Evolutionary conservation across 192 early-diverging fungal species (phyloP).

Genomic region (Diversispora eburnea): DNA sequence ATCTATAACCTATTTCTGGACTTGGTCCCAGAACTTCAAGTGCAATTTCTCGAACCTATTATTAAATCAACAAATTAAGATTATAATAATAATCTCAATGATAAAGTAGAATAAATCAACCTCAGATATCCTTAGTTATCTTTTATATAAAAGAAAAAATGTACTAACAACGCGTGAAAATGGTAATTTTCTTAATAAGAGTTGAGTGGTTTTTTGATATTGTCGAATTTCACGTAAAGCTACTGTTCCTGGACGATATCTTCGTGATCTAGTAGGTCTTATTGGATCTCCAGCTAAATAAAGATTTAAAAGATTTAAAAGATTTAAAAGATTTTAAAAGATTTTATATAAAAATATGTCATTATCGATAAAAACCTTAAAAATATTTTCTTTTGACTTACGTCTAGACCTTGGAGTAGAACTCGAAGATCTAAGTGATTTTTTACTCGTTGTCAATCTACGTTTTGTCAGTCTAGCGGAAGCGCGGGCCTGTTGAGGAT

Average conservation of each 20-base stretch:
- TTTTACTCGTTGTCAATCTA: constrained; percentile 2
- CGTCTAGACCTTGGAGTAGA: not conserved
- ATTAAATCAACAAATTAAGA: too few relatives aligned
- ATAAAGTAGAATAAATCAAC: not conserved
- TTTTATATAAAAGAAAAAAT: constrained; percentile 10
- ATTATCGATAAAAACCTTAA: not conserved
- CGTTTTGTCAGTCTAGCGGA: not conserved
- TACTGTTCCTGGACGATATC: constrained; percentile 73
- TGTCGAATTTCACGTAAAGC: constrained; percentile 82
- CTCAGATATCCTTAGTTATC: too few relatives aligned
- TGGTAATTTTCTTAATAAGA: constrained; percentile 80
- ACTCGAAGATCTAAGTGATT: not conserved
- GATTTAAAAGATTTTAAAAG: not conserved
- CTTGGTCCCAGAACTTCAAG: constrained; percentile 44
- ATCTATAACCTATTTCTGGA: constrained; percentile 49
- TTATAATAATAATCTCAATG: not conserved
- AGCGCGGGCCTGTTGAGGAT: not conserved
- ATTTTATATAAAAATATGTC: not conserved
- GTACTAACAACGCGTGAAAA: constrained; percentile 72
- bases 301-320: not conserved
- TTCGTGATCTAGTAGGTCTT: not conserved
- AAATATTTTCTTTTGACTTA: not conserved
- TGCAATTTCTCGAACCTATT: constrained; percentile 63
- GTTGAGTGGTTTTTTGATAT: constrained; percentile 78
- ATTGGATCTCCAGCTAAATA: constrained; percentile 3